Base-by-base conservation (phyloP, 1,284 basidiomycete genomes). In the Mrakiaceae sp. region DNA sequence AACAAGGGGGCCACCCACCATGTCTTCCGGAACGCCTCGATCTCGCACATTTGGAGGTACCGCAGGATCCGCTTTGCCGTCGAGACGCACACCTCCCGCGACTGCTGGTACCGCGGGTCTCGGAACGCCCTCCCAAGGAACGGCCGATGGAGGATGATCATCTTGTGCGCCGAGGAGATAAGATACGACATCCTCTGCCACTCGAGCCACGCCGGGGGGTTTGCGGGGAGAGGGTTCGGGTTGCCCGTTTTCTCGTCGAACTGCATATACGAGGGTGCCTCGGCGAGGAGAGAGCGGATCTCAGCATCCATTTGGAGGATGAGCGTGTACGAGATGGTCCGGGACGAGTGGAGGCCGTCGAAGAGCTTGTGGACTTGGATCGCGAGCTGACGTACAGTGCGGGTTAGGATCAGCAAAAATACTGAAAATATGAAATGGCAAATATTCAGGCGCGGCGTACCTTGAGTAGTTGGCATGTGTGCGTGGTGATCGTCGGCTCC, bases 111-210 rank as follows among this genome's bases (percentile, higher is more conserved):
- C 4, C 62, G 51, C 43, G 58, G 49, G 57, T 70, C 69, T 11
- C 64, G 44, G 57, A 70, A 69, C 39, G 68, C 69, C 44, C 68
- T 55, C 8, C 69, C 69, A 4, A 70, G 59, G 52, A 62, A 70
- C 1, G 69, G 69, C 40, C 69, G 66, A 43, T 70, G 68, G 6
- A 70, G 58, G 14, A 70, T 66, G 52, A 68, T 67, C 39, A 64
- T 47, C 59, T 68, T 58, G 27, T 52, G 46, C 4, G 64, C 63
- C 5, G 67, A 63, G 1, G 66, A 68, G 8, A 68, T 65, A 6
- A 70, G 54, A 51, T 67, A 70, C 9, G 62, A 49, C 46, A 51
- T 57, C 4, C 68, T 52, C 59, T 70, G 68, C 69, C 69, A 70
- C n/a, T 70, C 64, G 47, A 70, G 40, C 68, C 68, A 70, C 5